These are phyloP conservation scores for Panicum virgatum DNA, from an alignment of 202 grass and related monocot species.

Conservation along the genomic window DNA sequence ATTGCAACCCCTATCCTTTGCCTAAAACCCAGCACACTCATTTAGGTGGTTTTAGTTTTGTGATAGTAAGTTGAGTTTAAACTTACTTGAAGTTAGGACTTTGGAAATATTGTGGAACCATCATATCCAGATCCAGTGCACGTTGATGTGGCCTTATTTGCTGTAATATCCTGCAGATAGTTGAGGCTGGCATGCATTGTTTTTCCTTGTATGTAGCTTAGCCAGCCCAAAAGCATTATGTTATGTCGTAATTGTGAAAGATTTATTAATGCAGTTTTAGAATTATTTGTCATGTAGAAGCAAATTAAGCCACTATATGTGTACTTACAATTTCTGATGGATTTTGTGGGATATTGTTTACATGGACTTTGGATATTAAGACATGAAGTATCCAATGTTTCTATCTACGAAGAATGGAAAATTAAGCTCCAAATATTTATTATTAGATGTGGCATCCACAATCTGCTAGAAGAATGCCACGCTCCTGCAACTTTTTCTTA, in stretches of 20 bases:
- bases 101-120: background rate
- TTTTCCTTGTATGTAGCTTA: background rate
- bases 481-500: background rate
- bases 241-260: background rate
- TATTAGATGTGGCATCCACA: background rate
- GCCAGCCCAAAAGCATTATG: background rate
- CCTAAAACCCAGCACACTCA: background rate
- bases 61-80: background rate
- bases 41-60: background rate
- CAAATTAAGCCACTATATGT: background rate
- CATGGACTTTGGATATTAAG: slow-evolving; percentile 12
- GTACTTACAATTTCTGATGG: background rate
- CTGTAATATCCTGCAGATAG: background rate
- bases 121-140: background rate
- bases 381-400: background rate
- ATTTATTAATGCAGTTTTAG: background rate
- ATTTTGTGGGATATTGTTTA: background rate
- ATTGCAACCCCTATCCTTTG: background rate
- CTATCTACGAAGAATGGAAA: background rate
- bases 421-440: background rate
- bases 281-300: background rate
- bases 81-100: background rate
- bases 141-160: background rate
- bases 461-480: background rate
- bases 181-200: background rate